Evolutionary conservation across 495 filamentous ascomycete species (phyloP), one percentile per base, ranked within the genome.

Genomic region (Monascus purpureus): DNA sequence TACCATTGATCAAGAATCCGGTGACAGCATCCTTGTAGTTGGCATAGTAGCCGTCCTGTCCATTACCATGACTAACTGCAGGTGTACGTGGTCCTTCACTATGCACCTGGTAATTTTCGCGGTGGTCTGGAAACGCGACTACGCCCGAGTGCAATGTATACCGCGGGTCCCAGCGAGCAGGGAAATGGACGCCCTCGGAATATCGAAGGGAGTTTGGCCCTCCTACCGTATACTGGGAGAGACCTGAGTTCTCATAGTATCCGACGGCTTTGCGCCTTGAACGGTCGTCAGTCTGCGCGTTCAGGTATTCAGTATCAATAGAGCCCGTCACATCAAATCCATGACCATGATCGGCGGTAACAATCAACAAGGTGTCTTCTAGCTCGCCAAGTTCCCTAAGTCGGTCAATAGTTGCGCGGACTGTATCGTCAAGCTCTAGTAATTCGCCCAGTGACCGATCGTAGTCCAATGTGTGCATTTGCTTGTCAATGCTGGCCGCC

Each of bases 271-370:
- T 50, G 40, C 79, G 71, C 63, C 81, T 82, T 35, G 57, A 43
- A 29, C 79, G 71, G 45, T 77, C 68, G 13, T 64, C 64, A 1
- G 53, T 41, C 42, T 79, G 70, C 2, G 61, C 67, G 8, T 64
- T 52, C 6, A 80, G 52, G 55, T 82, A 83, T 35, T 50, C 37
- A 2, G 68, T 71, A 36, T 72, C 69, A 9, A 65, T 65, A 18
- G 54, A 57, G 33, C 68, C 68, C 32, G 63, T 68, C 32, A 73
- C 70, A 39, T 77, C 76, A 41, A 83, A 83, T 32, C 79, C 79
- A 57, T 83, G 78, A 22, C 79, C 79, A 55, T 84, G 79, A 49
- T 84, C 79, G 4, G 79, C 77, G 7, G 77, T 80, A 18, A 84
- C 75, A 24, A 84, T 39, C 36, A 84, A 63, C 1, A 81, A 55